phyloP scores from a whole-genome alignment of 257 asterid species.

The Fraxinus pennsylvanica region DNA sequence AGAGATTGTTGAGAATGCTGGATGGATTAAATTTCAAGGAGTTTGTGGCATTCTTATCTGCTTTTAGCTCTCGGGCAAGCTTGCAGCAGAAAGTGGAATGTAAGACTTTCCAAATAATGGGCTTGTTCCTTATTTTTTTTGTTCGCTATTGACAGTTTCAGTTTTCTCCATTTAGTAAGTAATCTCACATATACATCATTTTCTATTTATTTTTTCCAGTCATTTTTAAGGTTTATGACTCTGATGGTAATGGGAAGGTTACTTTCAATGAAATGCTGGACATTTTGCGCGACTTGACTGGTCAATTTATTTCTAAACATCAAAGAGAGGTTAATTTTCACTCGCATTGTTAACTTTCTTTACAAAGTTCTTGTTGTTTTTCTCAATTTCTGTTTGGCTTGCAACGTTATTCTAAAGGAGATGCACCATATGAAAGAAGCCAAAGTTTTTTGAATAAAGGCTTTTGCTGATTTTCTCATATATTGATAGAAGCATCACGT shows the following conservation, averaged over 20 bases:
- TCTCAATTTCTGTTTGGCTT: neutral
- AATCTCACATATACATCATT: neutral
- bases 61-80: conserved; percentile 90
- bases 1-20: conserved; percentile 87
- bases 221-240: conserved; percentile 80
- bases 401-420: neutral
- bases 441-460: neutral
- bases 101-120: conserved; percentile 36
- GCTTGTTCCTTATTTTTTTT: neutral
- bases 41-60: conserved; percentile 88
- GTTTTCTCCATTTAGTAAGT: conserved; percentile 1
- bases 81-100: conserved; percentile 82
- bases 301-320: conserved; percentile 68
- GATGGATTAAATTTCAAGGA: conserved; percentile 94
- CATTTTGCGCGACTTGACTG: conserved; percentile 78
- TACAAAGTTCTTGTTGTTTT: neutral
- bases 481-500: neutral
- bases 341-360: conserved; percentile 9
- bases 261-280: conserved; percentile 69
- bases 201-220: conserved; percentile 37
- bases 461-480: neutral
- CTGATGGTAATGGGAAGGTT: conserved; percentile 75
- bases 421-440: neutral
- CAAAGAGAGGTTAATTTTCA: conserved; percentile 66
- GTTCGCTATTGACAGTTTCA: neutral